A percentile compares a stretch with the other conserved stretches of the same genome.
Evolutionary conservation across 192 early-diverging fungal genomes (phyloP).

Genomic region (Podila epicladia): DNA sequence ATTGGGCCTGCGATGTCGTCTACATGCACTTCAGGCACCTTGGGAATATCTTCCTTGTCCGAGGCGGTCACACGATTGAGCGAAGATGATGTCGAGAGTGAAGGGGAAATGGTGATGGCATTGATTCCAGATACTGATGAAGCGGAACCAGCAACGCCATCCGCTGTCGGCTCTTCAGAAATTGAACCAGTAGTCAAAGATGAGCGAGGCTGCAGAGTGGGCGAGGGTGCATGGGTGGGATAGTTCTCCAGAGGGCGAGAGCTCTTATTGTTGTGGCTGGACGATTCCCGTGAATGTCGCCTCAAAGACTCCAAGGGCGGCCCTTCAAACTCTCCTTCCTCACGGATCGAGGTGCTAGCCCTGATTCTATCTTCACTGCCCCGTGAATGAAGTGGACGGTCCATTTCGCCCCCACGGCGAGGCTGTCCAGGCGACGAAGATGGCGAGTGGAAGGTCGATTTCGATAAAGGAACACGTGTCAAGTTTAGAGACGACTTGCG

Average conservation of each 20-base stretch:
- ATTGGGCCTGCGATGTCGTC: neutral
- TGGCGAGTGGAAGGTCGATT: slow-evolving; percentile 30
- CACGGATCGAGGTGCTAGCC: neutral
- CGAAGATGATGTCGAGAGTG: slow-evolving; percentile 16
- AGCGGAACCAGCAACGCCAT: neutral
- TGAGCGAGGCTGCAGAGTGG: slow-evolving; percentile 5
- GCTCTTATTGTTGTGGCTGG: neutral
- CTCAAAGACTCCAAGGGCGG: too few species aligned
- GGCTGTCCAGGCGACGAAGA: slow-evolving; percentile 22
- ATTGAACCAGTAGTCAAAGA: neutral
- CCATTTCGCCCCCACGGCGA: slow-evolving; percentile 41
- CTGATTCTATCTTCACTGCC: neutral
- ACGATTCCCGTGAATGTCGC: too few species aligned
- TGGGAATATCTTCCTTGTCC: neutral
- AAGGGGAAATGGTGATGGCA: slow-evolving; percentile 8
- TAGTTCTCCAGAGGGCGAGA: neutral
- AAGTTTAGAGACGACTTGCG: slow-evolving; percentile 43
- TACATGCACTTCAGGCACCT: neutral
- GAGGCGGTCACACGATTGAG: neutral
- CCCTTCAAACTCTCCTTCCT: neutral
- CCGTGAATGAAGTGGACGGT: slow-evolving; percentile 6
- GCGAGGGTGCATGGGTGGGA: neutral
- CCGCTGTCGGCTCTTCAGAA: neutral
- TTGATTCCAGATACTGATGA: neutral
- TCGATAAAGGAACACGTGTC: slow-evolving; percentile 12